Conservation (phyloP, 2,329 filamentous ascomycete species). For the Beauveria sp. region DNA sequence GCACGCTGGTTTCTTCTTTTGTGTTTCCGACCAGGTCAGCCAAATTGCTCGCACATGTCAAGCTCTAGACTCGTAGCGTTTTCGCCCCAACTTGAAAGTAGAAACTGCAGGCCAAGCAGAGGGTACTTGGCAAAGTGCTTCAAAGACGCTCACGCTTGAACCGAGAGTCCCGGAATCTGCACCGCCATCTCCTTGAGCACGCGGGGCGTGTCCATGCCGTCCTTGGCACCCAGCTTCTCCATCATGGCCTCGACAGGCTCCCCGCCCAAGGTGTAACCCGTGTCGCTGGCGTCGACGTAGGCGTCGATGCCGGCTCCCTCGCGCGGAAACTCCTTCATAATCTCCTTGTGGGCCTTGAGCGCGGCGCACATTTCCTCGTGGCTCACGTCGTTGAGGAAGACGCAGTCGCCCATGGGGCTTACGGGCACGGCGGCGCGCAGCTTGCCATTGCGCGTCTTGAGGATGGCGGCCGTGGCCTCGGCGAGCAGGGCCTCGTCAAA, state of each 20-base stretch:
- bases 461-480: conserved; percentile 58
- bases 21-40: background rate
- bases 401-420: conserved; percentile 56
- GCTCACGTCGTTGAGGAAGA: conserved; percentile 61
- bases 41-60: background rate
- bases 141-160: background rate
- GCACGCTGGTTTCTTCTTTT: too few relatives aligned
- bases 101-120: background rate
- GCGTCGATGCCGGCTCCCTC: conserved; percentile 60
- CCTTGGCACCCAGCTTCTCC: background rate
- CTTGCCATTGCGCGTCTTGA: conserved; percentile 63
- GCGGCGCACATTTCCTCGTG: conserved; percentile 54
- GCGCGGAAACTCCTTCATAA: conserved; percentile 55
- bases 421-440: conserved; percentile 59
- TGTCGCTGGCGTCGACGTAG: conserved; percentile 62
- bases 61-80: background rate
- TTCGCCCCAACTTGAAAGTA: background rate
- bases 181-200: background rate
- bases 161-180: background rate
- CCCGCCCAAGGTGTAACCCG: conserved; percentile 43
- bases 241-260: conserved; percentile 14
- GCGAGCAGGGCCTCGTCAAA: conserved; percentile 60
- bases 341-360: conserved; percentile 53
- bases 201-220: background rate
- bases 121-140: background rate